Conservation (phyloP, 352 stramenopile genomes). For the Pythium periplocum region DNA sequence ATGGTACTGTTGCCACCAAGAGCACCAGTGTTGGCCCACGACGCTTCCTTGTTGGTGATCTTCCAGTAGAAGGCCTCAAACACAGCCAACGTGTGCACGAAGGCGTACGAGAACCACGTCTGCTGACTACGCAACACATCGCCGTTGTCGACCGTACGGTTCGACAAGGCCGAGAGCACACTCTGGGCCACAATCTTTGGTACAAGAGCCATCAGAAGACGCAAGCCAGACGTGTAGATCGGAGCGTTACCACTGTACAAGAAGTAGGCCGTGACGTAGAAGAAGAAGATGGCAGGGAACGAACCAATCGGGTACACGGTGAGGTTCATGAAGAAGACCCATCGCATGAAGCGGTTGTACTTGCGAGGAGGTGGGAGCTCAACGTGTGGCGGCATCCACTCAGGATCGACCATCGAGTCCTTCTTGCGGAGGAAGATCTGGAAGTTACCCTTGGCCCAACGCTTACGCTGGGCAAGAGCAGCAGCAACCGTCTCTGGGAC, state of each 20-base stretch:
- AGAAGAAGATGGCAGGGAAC: conserved; percentile 71
- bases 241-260: conserved; percentile 66
- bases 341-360: conserved; percentile 73
- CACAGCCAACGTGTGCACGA: conserved; percentile 66
- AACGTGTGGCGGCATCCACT: conserved; percentile 44
- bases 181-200: conserved; percentile 71
- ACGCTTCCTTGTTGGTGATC: conserved; percentile 64
- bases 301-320: conserved; percentile 72
- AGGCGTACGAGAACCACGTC: conserved; percentile 77
- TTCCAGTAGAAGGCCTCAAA: conserved; percentile 75
- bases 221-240: conserved; percentile 64
- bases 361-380: conserved; percentile 53
- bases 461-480: conserved; percentile 58
- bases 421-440: conserved; percentile 73
- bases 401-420: conserved; percentile 49
- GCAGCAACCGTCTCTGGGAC: conserved; percentile 62
- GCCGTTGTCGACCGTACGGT: conserved; percentile 69
- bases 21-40: conserved; percentile 63
- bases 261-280: conserved; percentile 74
- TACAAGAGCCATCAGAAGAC: conserved; percentile 61
- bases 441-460: conserved; percentile 77
- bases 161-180: conserved; percentile 60
- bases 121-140: conserved; percentile 69
- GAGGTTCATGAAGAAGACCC: conserved; percentile 80
- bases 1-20: conserved; percentile 59